Base-by-base conservation (phyloP, 495 filamentous ascomycete genomes). In the Podospora anserina region DNA sequence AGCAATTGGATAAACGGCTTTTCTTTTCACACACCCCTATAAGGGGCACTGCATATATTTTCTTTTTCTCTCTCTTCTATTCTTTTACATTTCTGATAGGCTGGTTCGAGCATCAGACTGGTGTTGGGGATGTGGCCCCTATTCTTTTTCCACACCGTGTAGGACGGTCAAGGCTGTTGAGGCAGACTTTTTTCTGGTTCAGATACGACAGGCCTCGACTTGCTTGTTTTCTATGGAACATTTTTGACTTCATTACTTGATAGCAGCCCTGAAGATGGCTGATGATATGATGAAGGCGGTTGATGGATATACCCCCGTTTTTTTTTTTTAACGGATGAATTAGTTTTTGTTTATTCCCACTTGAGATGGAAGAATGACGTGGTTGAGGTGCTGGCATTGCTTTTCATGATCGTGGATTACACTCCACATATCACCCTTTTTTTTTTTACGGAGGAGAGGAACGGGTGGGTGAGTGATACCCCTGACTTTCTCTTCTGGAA, bases 1-100 rank as follows among this genome's bases (percentile, higher is more conserved):
- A 39, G 81, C 82, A 3, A 79, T 84, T 55, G 81, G 81, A 3
- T 84, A 71, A 80, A 23, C 20, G 39, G 55, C 27, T 39, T 69
- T 11, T 5, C 16, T 55, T 28, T 32, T 67, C 13, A 34, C 20
- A 2, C 23, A 26, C 62, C 28, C 18, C 19, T 18, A 34, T 63
- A 32, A 16, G 5, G 39, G 39, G 11, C 39, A 49, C 15, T 11
- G 39, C 39, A 16, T 11, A 49, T 15, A 28, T 18, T 53, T 53
- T 61, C 23, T 58, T 58, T 19, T 23, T 58, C 54, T 56, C 2
- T 56, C 54, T 32, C 13, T 6, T 58, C 23, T 58, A 15, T 26
- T 26, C 55, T 58, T 11, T 20, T 11, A 4, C 9, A 58, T 19
- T 20, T 58, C 55, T 19, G 55, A 26, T 5, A 58, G 55, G 23